These are phyloP conservation scores for Sicyos baderoa DNA, from an alignment of 306 rosid genomes.

Conservation along the genomic window DNA sequence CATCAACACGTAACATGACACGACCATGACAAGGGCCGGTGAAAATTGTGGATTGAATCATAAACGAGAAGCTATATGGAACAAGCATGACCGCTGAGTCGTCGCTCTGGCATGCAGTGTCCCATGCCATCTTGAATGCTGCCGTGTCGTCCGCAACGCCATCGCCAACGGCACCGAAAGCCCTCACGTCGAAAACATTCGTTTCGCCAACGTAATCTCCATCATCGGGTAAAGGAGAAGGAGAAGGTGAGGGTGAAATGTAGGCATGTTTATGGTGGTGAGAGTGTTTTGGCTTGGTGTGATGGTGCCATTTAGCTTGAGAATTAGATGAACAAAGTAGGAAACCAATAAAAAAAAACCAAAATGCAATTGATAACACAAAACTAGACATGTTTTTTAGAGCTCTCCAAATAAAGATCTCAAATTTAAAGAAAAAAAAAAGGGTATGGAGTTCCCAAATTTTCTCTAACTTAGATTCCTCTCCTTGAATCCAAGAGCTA, in stretches of 20 bases:
- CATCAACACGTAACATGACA: conserved; percentile 40
- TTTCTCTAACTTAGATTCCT: background rate
- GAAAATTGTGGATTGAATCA: conserved; percentile 37
- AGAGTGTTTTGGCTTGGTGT: conserved; percentile 1
- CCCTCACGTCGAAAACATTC: conserved; percentile 30
- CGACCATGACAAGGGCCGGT: conserved; percentile 35
- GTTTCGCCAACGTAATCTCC: background rate
- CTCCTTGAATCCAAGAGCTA: background rate
- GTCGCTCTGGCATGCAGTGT: conserved; percentile 42
- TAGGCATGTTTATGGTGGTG: conserved; percentile 12
- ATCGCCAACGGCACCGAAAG: conserved; percentile 58
- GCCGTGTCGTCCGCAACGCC: conserved; percentile 48
- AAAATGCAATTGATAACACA: background rate
- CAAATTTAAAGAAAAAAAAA: background rate
- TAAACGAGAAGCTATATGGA: conserved; percentile 36
- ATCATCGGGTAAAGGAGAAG: background rate
- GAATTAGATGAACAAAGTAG: background rate
- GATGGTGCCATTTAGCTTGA: conserved; percentile 19
- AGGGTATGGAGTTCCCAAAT: background rate
- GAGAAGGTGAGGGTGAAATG: conserved; percentile 11
- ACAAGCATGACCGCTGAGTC: conserved; percentile 32
- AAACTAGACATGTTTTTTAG: conserved; percentile 11
- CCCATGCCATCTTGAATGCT: conserved; percentile 61
- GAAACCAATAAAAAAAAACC: background rate
- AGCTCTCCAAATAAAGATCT: background rate